Evolutionary conservation across 2,329 filamentous ascomycete species (phyloP), one percentile per base, ranked within the genome.

Genomic region (Periconia macrospinosa): DNA sequence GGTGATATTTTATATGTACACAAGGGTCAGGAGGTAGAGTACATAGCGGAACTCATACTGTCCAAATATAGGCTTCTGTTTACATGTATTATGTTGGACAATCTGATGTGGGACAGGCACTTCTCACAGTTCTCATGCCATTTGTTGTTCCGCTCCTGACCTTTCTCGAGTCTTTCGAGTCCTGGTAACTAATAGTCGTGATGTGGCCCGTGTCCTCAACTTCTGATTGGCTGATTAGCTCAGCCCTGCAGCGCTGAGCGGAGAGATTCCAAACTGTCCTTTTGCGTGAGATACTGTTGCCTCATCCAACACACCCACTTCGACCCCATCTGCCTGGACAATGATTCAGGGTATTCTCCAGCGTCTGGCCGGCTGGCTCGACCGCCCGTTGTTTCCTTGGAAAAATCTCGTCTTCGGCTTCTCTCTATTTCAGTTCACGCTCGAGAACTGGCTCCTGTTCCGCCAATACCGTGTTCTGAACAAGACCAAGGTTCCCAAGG

Each of bases 341-440:
- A 74, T 74, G 71, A 72, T 74, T 52, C 70, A 74, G 65, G 69
- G 63, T 52, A 55, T 72, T 50, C 61, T 74, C 48, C 71, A 72
- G 81, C 80, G 84, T 80, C 86, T 97, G 64, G 91, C 91, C 71
- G 86, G 85, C 75, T 87, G 89, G 76, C 88, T 97, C 68, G 94
- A 99, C 80, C 86, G 90, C 70, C 92, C 93, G 54, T 81, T 90
- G 70, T 96, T 97, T 79, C 93, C 94, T 51, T 99, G 94, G 94
- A 99, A 97, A 85, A 89, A 86, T 74, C 86, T 99, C 67, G 92
- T 99, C 68, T 84, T 97, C 65, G 90, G 92, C 68, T 99, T 99
- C 79, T 96, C 92, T 30, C 75, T 97, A 66, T 91, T 89, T 57
- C 91, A 99, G 73, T 97, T 91, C 75, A 78, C 91, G 50, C 87